A percentile compares a stretch with the other conserved stretches of the same genome.
phyloP scores from a whole-genome alignment of 164 flowering plant genomes.

The Warburgia ugandensis region DNA sequence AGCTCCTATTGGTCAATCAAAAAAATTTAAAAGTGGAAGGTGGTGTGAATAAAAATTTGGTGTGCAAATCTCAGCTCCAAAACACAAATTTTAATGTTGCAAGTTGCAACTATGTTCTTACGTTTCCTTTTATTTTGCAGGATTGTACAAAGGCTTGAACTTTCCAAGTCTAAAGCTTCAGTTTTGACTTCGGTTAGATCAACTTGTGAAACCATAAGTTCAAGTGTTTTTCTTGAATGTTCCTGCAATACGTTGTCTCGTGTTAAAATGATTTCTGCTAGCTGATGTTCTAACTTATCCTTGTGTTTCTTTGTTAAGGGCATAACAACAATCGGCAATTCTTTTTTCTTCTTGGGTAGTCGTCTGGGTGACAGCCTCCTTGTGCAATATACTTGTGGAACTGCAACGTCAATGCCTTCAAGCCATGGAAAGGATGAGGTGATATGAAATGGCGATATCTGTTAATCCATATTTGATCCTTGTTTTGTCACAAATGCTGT shows the following conservation, averaged over 20 bases:
- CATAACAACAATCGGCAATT: conserved; percentile 70
- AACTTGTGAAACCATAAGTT: conserved; percentile 1
- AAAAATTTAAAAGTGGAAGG: too few relatives aligned
- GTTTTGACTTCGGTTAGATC: conserved; percentile 87
- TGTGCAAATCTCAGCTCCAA: too few relatives aligned
- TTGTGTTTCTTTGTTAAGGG: conserved; percentile 39
- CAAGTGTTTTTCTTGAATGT: not conserved
- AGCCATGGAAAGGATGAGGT: conserved; percentile 83
- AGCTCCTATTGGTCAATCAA: too few relatives aligned
- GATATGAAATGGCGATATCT: conserved; percentile 5
- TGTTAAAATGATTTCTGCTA: conserved; percentile 1
- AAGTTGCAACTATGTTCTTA: too few relatives aligned
- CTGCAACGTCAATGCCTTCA: conserved; percentile 35
- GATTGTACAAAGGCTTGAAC: conserved; percentile 89
- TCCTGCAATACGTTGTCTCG: not conserved
- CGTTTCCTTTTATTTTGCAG: too few relatives aligned
- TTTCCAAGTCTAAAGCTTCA: conserved; percentile 90
- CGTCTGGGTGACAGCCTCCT: conserved; percentile 95
- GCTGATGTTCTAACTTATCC: conserved; percentile 1
- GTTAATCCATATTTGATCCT: not conserved
- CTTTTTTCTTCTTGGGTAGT: conserved; percentile 88
- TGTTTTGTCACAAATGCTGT: too few relatives aligned
- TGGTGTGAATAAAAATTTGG: too few relatives aligned
- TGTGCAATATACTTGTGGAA: conserved; percentile 77
- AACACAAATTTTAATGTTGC: too few relatives aligned